A percentile compares a stretch with the other conserved stretches of the same genome.
Evolutionary conservation across 441 rosid genomes (phyloP).

Genomic region (Aquilaria agallochum): DNA sequence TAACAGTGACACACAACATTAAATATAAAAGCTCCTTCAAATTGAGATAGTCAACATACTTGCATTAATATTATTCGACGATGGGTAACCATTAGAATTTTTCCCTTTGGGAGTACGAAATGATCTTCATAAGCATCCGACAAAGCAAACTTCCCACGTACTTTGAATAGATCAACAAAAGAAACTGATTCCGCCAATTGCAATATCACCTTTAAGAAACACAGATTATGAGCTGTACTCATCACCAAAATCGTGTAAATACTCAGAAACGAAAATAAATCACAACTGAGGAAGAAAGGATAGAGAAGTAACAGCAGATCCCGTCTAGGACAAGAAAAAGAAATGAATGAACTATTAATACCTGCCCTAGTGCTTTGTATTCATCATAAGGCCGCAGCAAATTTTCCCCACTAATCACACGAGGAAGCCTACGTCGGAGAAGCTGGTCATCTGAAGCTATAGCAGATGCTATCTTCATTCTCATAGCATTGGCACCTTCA

Average conservation of each 20-base stretch:
- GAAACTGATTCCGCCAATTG: slow-evolving; percentile 98
- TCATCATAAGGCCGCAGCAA: slow-evolving; percentile 87
- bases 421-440: slow-evolving; percentile 89
- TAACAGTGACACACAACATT: background rate
- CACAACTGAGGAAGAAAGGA: background rate
- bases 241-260: slow-evolving; percentile 5
- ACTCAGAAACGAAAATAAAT: background rate
- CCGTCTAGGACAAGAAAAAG: background rate
- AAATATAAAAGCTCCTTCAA: slow-evolving; percentile 1
- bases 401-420: slow-evolving; percentile 88
- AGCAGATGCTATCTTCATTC: slow-evolving; percentile 97
- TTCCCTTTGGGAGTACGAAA: slow-evolving; percentile 80
- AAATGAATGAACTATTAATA: slow-evolving; percentile 19
- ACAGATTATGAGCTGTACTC: slow-evolving; percentile 11
- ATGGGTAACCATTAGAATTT: slow-evolving; percentile 75
- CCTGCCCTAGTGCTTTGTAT: slow-evolving; percentile 94
- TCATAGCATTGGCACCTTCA: slow-evolving; percentile 99
- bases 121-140: slow-evolving; percentile 98
- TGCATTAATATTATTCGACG: slow-evolving; percentile 85
- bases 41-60: slow-evolving; percentile 43
- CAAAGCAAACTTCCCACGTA: slow-evolving; percentile 94
- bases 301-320: background rate
- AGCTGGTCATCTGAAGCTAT: slow-evolving; percentile 98
- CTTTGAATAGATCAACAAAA: slow-evolving; percentile 94
- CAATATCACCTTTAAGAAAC: slow-evolving; percentile 66